phyloP scores from a whole-genome alignment of 305 asterid species.

The Ajuga reptans region DNA sequence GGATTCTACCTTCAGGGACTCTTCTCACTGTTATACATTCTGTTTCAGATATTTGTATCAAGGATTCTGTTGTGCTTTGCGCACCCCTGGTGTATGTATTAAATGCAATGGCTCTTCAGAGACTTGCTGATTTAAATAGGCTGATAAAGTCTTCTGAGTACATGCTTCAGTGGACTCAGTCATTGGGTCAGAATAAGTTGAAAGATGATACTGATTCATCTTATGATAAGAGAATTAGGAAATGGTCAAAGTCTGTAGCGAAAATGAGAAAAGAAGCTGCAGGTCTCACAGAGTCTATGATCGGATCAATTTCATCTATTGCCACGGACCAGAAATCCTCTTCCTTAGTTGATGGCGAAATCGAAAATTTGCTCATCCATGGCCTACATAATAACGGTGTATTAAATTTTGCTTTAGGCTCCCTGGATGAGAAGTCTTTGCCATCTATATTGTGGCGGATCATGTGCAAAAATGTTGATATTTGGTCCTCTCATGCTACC shows the following conservation, averaged over 20 bases:
- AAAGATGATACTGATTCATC: conserved; percentile 38
- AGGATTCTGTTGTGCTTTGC: conserved; percentile 40
- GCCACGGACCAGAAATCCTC: conserved; percentile 31
- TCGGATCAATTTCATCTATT: conserved; percentile 41
- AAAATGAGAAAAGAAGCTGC: conserved; percentile 58
- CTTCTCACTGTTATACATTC: conserved; percentile 47
- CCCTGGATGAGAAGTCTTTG: conserved; percentile 47
- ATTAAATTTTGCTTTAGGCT: conserved; percentile 43
- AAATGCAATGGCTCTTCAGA: conserved; percentile 66
- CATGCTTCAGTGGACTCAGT: conserved; percentile 48
- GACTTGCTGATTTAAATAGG: conserved; percentile 68
- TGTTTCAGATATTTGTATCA: conserved; percentile 47
- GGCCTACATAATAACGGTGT: conserved; percentile 29
- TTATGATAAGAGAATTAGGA: conserved; percentile 40
- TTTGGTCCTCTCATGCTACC: conserved; percentile 71
- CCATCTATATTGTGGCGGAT: conserved; percentile 53
- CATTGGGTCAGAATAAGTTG: conserved; percentile 28
- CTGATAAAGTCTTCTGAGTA: conserved; percentile 57
- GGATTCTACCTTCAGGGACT: conserved; percentile 55
- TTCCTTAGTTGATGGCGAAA: conserved; percentile 28
- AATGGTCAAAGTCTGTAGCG: conserved; percentile 40
- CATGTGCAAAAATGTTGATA: conserved; percentile 59
- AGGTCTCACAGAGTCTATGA: conserved; percentile 46
- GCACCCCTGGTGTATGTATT: conserved; percentile 62
- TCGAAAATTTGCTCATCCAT: conserved; percentile 24